These are phyloP conservation scores for Amborella trichopoda DNA, from an alignment of 164 flowering plant species.

Conservation along the genomic window DNA sequence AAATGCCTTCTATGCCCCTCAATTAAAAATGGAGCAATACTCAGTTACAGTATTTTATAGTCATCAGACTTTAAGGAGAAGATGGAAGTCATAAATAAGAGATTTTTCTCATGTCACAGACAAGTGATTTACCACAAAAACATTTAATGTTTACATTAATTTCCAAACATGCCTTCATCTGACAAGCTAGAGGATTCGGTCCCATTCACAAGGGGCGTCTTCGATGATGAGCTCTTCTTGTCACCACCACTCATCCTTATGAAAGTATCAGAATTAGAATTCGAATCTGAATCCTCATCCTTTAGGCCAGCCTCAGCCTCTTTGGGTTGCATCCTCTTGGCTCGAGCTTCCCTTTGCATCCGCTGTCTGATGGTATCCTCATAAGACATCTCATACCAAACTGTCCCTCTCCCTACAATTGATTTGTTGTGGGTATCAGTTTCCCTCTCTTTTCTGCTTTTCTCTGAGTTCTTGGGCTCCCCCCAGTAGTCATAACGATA, in stretches of 20 bases:
- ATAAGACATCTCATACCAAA: slow-evolving; percentile 81
- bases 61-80: too few relatives aligned
- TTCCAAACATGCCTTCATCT: slow-evolving; percentile 59
- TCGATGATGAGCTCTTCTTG: slow-evolving; percentile 8
- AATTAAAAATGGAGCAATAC: too few relatives aligned
- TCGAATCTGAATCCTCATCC: neutral
- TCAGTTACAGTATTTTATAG: too few relatives aligned
- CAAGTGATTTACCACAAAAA: too few relatives aligned
- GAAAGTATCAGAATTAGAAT: too few relatives aligned
- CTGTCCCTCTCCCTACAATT: slow-evolving; percentile 67
- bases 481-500: slow-evolving; percentile 96
- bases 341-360: slow-evolving; percentile 40
- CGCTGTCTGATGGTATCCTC: slow-evolving; percentile 67
- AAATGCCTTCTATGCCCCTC: too few relatives aligned
- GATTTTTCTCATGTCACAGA: too few relatives aligned
- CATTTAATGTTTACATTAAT: slow-evolving; percentile 7
- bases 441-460: slow-evolving; percentile 60
- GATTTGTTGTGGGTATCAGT: slow-evolving; percentile 67
- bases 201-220: slow-evolving; percentile 64
- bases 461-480: slow-evolving; percentile 85
- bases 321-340: slow-evolving; percentile 7
- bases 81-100: too few relatives aligned
- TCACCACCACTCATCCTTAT: too few relatives aligned
- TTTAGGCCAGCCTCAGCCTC: slow-evolving; percentile 3
- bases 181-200: slow-evolving; percentile 51